Evolutionary conservation across 257 asterid species (phyloP).

Genomic region (Solanum arcanum): DNA sequence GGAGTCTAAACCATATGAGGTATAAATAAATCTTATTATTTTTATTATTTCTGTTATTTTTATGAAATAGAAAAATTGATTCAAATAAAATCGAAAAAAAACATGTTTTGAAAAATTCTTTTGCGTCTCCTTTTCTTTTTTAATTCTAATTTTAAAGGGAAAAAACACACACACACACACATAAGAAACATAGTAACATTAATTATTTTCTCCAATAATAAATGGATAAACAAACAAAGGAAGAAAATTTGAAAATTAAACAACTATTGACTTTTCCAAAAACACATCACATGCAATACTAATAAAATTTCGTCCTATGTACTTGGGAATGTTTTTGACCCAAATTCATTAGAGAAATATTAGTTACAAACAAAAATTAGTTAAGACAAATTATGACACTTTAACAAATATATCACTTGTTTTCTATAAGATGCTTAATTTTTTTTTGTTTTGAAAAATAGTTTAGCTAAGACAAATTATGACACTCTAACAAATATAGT

Average conservation of each 20-base stretch:
- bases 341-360: background rate
- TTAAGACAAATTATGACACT: background rate
- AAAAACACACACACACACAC: background rate
- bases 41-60: rapidly evolving
- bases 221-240: background rate
- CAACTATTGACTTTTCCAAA: background rate
- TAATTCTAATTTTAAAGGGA: background rate
- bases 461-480: background rate
- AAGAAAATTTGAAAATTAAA: background rate
- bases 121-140: background rate
- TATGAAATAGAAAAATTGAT: background rate
- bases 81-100: too few relatives aligned
- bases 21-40: background rate
- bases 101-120: background rate
- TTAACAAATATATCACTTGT: background rate
- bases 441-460: too few relatives aligned
- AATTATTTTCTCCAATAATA: background rate
- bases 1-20: rapidly evolving
- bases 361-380: background rate
- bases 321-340: background rate
- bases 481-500: background rate
- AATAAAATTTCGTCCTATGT: background rate
- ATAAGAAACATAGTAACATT: background rate
- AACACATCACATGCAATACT: background rate
- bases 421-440: too few relatives aligned